Conservation (phyloP, 495 filamentous ascomycete genomes). For the Tuber melanosporum region DNA sequence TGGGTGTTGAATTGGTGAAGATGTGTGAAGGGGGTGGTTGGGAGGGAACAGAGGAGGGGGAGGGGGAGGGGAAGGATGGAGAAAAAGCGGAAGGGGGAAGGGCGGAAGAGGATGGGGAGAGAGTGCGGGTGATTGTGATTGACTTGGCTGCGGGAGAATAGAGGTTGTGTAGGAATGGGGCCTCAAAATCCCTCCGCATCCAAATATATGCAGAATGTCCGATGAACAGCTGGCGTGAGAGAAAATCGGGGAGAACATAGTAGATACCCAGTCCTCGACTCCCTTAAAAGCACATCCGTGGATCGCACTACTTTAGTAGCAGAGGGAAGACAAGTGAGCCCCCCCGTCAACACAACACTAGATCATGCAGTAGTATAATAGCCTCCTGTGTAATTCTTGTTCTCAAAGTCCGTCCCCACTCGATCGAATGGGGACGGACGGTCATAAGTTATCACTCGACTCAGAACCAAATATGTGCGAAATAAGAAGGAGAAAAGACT, state of each 20-base stretch:
- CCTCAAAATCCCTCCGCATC: background rate
- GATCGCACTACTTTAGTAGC: background rate
- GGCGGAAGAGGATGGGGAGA: background rate
- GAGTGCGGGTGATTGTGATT: background rate
- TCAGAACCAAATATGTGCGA: background rate
- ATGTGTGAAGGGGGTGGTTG: background rate
- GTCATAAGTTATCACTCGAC: background rate
- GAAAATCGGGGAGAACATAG: background rate
- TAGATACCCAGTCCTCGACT: background rate
- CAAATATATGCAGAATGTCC: background rate
- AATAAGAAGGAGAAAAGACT: background rate
- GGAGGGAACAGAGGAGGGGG: background rate
- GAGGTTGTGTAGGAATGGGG: background rate
- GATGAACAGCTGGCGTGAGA: background rate
- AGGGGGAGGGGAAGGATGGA: background rate
- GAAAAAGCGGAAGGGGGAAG: background rate
- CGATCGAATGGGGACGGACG: background rate
- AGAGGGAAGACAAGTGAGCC: background rate
- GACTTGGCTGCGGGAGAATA: background rate
- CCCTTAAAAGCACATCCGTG: background rate
- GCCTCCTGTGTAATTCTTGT: background rate
- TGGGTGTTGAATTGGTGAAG: background rate
- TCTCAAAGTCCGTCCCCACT: background rate
- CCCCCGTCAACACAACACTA: background rate
- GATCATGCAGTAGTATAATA: background rate